Conservation (phyloP, 139 green algal species). For the Micractinium conductrix region DNA sequence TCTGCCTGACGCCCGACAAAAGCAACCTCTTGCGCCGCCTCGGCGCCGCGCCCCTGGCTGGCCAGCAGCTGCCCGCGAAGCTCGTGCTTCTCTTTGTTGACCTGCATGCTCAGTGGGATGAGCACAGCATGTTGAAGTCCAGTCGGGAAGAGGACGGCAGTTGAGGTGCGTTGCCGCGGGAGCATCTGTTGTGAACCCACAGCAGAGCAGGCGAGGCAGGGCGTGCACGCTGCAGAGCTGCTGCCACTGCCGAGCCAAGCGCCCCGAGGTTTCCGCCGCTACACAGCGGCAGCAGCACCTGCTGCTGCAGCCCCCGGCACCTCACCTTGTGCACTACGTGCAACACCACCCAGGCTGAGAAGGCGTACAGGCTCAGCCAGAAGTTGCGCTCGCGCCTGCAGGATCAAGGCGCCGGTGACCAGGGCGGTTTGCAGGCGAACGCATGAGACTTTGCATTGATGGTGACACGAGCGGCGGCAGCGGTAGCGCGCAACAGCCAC, state of each 20-base stretch:
- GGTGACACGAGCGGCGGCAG: too few relatives aligned
- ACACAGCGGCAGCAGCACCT: neutral
- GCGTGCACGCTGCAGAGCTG: too few relatives aligned
- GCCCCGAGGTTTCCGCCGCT: too few relatives aligned
- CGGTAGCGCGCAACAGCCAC: neutral
- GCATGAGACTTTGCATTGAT: too few relatives aligned
- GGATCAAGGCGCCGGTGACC: neutral
- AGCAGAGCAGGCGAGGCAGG: too few relatives aligned
- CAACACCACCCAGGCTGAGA: constrained; percentile 3
- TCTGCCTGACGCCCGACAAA: neutral
- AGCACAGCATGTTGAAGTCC: too few relatives aligned
- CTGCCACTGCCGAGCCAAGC: neutral
- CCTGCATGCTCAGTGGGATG: neutral
- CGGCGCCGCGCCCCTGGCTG: neutral
- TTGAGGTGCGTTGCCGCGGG: too few relatives aligned
- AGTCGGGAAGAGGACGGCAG: too few relatives aligned
- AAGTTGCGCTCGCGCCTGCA: constrained; percentile 19
- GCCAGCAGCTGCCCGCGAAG: constrained; percentile 4
- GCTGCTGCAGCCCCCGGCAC: neutral
- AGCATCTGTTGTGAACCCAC: too few relatives aligned
- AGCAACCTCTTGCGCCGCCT: neutral
- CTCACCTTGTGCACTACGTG: constrained; percentile 3
- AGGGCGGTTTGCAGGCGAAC: neutral
- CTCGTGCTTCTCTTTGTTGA: constrained; percentile 20
- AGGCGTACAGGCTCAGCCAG: neutral